Evolutionary conservation across 2,329 filamentous ascomycete genomes (phyloP).

Genomic region (Trichophyton rubrum): DNA sequence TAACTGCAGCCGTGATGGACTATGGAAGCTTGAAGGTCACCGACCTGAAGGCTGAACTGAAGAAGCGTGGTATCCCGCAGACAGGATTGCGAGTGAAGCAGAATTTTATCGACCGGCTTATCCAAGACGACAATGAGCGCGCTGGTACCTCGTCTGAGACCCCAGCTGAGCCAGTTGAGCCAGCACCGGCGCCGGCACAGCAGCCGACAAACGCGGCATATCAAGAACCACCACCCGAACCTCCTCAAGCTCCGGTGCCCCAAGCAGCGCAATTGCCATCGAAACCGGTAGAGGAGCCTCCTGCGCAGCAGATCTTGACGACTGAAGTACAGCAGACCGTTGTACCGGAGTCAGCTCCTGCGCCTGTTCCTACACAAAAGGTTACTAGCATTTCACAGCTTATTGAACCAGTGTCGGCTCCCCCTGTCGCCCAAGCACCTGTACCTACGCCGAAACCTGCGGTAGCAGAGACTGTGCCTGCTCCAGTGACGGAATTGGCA

Average conservation of each 20-base stretch:
- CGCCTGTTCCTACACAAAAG: not conserved
- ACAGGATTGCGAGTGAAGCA: constrained; percentile 59
- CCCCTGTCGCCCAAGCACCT: not conserved
- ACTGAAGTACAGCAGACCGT: not conserved
- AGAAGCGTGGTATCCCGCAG: constrained; percentile 54
- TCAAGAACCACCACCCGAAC: not conserved
- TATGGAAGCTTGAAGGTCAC: constrained; percentile 56
- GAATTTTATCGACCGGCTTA: constrained; percentile 51
- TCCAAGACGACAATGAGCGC: constrained; percentile 19
- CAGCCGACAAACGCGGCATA: not conserved
- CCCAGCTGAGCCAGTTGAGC: constrained; percentile 8
- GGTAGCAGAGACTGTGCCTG: constrained; percentile 15
- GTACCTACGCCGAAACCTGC: constrained; percentile 11
- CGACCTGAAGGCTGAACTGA: constrained; percentile 63
- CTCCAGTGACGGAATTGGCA: not conserved
- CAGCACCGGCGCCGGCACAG: not conserved
- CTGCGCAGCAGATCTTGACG: not conserved
- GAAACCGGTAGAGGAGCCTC: not conserved
- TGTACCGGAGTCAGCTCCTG: not conserved
- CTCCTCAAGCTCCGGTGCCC: constrained; percentile 3
- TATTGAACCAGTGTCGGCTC: constrained; percentile 6
- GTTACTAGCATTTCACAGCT: not conserved
- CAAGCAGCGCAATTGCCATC: not conserved
- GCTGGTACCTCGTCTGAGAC: constrained; percentile 21
- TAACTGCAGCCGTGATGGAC: constrained; percentile 34